Conservation (phyloP, 1,284 basidiomycete genomes). For the Gastroboletus turbinatus region DNA sequence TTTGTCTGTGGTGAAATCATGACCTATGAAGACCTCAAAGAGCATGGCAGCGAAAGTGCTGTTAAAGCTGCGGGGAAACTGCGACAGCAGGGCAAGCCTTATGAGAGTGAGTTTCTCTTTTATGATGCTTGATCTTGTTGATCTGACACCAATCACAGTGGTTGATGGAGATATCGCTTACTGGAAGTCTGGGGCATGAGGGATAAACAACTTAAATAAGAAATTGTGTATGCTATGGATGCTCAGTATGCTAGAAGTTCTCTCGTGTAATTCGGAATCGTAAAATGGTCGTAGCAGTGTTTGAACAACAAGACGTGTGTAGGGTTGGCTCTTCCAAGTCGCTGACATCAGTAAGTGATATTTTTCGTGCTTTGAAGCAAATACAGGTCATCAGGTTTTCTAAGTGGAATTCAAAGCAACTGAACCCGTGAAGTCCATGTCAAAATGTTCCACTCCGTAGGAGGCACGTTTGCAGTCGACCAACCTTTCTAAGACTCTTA, state of each 20-base stretch:
- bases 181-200: conserved; percentile 71
- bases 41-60: conserved; percentile 85
- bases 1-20: conserved; percentile 99
- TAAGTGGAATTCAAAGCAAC: neutral
- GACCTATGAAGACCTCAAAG: conserved; percentile 88
- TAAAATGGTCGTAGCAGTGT: neutral
- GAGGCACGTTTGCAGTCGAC: neutral
- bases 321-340: neutral
- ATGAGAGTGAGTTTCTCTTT: conserved; percentile 67
- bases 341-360: neutral
- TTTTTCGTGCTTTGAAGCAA: neutral
- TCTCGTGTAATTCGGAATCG: conserved; percentile 13
- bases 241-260: conserved; percentile 17
- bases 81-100: conserved; percentile 95
- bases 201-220: neutral
- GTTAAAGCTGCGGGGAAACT: conserved; percentile 97
- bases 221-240: conserved; percentile 12
- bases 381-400: neutral
- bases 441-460: neutral
- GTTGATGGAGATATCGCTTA: conserved; percentile 83
- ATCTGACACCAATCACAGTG: conserved; percentile 46
- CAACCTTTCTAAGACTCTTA: no score
- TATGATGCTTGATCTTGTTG: conserved; percentile 1
- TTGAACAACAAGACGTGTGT: neutral
- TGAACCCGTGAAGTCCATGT: neutral